Evolutionary conservation across 2,329 filamentous ascomycete species (phyloP), one percentile per base, ranked within the genome.

Genomic region (Exophiala phaeomuriformis): DNA sequence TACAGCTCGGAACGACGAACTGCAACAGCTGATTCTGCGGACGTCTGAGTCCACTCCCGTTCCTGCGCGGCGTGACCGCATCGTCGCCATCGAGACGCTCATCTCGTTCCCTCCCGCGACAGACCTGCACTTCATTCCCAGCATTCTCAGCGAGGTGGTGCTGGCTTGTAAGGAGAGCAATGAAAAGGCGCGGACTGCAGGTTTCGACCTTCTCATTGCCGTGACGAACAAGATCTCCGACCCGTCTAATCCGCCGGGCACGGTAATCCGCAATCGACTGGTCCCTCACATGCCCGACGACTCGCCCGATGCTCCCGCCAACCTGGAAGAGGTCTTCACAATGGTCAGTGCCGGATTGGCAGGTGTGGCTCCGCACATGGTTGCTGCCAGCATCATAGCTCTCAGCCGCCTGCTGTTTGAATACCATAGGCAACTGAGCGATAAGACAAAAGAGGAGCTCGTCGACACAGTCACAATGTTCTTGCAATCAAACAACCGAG

Each of bases 81-180:
- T 97, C 35, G 80, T 87, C 3, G 90, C 93, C 3, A 85, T 97
- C 45, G 75, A 85, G 30, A 85, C 89, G 52, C 78, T 97, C 47
- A 77, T 97, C 19, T 84, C 88, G 6, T 85, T 86, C 64, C 77
- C 96, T 4, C 87, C 90, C 9, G 76, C 82, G 43, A 77, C 79
- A 9, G 87, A 89, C 40, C 81, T 98, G 31, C 88, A 96, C 69
- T 97, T 98, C 71, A 91, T 98, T 57, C 90, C 93, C 1, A 82
- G 88, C 1, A 83, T 96, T 44, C 78, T 98, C 4, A 90, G 90
- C 2, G 93, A 98, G 72, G 89, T 97, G 33, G 90, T 98, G 49
- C 90, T 98, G 58, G 88, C 88, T 58, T 94, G 90, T 72, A 98
- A 98, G 71, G 93, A 98, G 73, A 89, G 93, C 66, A 98, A 98